Evolutionary conservation across 1,284 basidiomycete species (phyloP).

Genomic region (Calocybe gambosa): DNA sequence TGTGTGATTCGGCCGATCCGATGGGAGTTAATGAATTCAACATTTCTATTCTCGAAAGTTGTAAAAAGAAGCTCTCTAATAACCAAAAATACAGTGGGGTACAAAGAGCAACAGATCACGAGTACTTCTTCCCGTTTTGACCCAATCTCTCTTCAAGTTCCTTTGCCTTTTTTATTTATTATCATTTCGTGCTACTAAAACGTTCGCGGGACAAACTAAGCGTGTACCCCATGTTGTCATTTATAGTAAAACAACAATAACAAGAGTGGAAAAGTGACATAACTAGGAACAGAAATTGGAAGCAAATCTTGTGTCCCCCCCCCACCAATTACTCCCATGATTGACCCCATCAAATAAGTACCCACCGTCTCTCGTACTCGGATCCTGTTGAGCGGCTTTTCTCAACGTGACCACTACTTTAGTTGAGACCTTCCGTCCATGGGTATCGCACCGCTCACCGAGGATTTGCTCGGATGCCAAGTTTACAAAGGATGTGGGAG

Average conservation of each 20-base stretch:
- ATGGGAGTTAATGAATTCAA: neutral
- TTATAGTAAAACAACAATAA: neutral
- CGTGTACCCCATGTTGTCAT: neutral
- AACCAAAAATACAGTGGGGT: neutral
- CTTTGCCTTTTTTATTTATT: neutral
- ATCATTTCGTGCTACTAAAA: neutral
- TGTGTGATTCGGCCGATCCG: neutral
- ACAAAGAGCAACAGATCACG: neutral
- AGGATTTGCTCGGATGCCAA: neutral
- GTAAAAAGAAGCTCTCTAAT: neutral
- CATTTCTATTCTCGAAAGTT: neutral
- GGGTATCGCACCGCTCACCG: neutral
- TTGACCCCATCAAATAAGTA: neutral
- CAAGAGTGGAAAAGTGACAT: neutral
- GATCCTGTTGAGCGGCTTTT: neutral
- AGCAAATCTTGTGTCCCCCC: neutral
- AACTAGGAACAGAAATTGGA: neutral
- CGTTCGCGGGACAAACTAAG: slow-evolving; percentile 2
- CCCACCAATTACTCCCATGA: neutral
- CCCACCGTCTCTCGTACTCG: neutral
- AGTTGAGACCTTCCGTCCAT: neutral
- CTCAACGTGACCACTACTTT: neutral
- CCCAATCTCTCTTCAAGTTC: neutral
- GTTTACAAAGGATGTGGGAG: neutral
- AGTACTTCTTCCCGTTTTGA: neutral